Conservation (phyloP, 306 rosid species). For the Vigna trinervia region DNA sequence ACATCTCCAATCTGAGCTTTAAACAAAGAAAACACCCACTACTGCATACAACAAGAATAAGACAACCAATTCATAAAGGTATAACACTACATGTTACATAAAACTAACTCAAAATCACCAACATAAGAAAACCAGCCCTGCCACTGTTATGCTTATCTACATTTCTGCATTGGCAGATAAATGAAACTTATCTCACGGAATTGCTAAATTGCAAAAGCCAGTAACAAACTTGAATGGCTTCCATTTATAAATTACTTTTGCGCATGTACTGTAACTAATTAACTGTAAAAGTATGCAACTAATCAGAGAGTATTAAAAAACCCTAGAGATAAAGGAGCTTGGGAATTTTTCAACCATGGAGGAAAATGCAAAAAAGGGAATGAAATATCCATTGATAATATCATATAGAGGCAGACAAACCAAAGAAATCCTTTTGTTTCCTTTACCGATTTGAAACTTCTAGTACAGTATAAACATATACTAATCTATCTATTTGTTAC, state of each 20-base stretch:
- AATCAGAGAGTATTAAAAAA: neutral
- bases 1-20: slow-evolving; percentile 60
- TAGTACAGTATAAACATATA: slow-evolving; percentile 67
- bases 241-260: slow-evolving; percentile 10
- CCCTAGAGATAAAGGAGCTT: neutral
- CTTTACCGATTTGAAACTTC: slow-evolving; percentile 55
- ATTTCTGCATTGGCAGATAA: slow-evolving; percentile 57
- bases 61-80: slow-evolving; percentile 31
- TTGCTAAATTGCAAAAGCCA: neutral
- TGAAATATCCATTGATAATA: slow-evolving; percentile 23
- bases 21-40: slow-evolving; percentile 27
- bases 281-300: slow-evolving; percentile 7
- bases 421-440: slow-evolving; percentile 38
- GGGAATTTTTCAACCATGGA: slow-evolving; percentile 14
- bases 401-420: slow-evolving; percentile 23
- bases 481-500: slow-evolving; percentile 59
- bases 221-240: slow-evolving; percentile 1
- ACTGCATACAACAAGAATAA: slow-evolving; percentile 25
- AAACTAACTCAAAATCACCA: slow-evolving; percentile 26
- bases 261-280: neutral
- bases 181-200: slow-evolving; percentile 54
- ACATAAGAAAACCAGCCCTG: slow-evolving; percentile 27
- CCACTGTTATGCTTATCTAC: slow-evolving; percentile 60
- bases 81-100: neutral
- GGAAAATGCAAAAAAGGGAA: slow-evolving; percentile 1